Conservation (phyloP, 176 grass and related monocot species). For the Zea luxurians region DNA sequence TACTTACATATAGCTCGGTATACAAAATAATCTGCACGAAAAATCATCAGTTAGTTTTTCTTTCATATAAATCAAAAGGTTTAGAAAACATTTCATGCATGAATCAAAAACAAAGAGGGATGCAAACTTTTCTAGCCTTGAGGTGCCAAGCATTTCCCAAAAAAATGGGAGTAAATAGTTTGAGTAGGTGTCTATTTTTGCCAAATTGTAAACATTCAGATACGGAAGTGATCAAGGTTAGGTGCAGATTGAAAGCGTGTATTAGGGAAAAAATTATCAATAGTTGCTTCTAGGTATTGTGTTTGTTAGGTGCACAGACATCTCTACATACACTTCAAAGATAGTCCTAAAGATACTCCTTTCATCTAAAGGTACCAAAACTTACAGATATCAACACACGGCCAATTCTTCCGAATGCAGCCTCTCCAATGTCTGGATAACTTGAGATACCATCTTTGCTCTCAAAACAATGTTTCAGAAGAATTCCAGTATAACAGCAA, state of each 20-base stretch:
- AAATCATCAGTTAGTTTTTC: slow-evolving; percentile 29
- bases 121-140: not conserved
- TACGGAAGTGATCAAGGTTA: not conserved
- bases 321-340: not conserved
- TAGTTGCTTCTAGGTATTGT: too few relatives aligned
- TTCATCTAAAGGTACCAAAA: slow-evolving; percentile 28
- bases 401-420: slow-evolving; percentile 85
- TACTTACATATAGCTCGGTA: slow-evolving; percentile 84
- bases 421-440: slow-evolving; percentile 96
- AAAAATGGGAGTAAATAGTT: not conserved
- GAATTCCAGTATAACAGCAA: slow-evolving; percentile 85
- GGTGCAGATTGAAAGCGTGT: not conserved
- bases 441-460: slow-evolving; percentile 82
- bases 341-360: not conserved
- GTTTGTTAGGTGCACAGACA: not conserved
- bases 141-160: not conserved
- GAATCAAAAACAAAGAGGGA: not conserved
- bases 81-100: not conserved
- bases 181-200: not conserved
- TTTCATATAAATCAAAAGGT: not conserved
- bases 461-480: slow-evolving; percentile 86
- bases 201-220: not conserved
- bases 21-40: slow-evolving; percentile 85
- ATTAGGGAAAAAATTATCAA: too few relatives aligned
- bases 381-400: slow-evolving; percentile 80